Percentiles rank a stretch among this genome's conserved stretches.
Evolutionary conservation across 352 stramenopile genomes (phyloP).

Genomic region (Peronospora destructor): DNA sequence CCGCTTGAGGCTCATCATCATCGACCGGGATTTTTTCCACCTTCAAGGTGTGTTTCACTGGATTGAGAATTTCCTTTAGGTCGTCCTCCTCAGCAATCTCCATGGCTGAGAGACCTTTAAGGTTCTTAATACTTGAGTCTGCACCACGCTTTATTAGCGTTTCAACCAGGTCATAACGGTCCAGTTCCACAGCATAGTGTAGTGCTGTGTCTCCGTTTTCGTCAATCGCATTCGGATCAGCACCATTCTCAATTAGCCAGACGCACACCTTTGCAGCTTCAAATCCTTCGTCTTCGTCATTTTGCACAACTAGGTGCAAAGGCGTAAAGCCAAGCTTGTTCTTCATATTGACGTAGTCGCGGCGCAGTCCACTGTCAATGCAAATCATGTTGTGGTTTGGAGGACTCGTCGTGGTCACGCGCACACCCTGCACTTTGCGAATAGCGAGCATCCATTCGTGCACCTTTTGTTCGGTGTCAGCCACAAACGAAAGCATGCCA

Average conservation of each 20-base stretch:
- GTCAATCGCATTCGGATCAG: conserved; percentile 68
- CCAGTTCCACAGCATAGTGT: conserved; percentile 80
- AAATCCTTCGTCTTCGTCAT: conserved; percentile 86
- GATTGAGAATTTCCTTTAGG: conserved; percentile 69
- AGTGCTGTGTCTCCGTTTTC: conserved; percentile 80
- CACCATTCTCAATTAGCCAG: conserved; percentile 85
- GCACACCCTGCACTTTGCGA: conserved; percentile 76
- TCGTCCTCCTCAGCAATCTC: conserved; percentile 77
- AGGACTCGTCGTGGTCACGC: conserved; percentile 56
- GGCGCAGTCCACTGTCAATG: conserved; percentile 71
- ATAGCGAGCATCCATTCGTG: conserved; percentile 86
- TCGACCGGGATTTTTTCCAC: conserved; percentile 25
- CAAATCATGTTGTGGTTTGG: conserved; percentile 88
- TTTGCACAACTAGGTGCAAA: conserved; percentile 77
- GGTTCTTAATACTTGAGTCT: conserved; percentile 66
- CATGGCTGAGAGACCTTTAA: conserved; percentile 51
- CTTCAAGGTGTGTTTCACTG: conserved; percentile 33
- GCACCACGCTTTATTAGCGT: conserved; percentile 84
- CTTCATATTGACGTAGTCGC: conserved; percentile 83
- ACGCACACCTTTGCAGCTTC: conserved; percentile 80
- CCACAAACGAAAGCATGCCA: conserved; percentile 78
- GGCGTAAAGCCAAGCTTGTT: conserved; percentile 81
- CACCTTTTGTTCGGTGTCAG: conserved; percentile 75
- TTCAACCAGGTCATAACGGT: conserved; percentile 75
- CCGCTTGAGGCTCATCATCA: conserved; percentile 20